Evolutionary conservation across 2,329 filamentous ascomycete species (phyloP), one percentile per base, ranked within the genome.

Genomic region (Alternaria brassicicola): DNA sequence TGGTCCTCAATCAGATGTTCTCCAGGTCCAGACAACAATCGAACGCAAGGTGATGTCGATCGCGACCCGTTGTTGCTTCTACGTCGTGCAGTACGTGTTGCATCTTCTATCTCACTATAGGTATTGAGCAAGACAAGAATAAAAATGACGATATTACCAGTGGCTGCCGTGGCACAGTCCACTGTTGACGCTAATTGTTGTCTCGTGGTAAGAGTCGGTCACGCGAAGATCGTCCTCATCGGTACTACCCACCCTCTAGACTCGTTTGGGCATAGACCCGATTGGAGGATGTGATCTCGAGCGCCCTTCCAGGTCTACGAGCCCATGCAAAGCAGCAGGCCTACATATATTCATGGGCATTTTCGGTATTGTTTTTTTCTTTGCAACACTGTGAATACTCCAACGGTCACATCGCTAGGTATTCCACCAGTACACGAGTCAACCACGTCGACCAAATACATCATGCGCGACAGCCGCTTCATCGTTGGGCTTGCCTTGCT

Each of bases 381-480:
- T 47, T 33, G 21, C 28, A 23, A 17, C 26, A 26, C n/a, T 19
- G 23, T 15, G 26, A 46, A 10, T 13, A 13, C 55, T 12, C 25
- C 17, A 9, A 25, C 41, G 12, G 17, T 39, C 43, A 41, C 23
- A 19, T 39, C 15, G 7, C 36, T 39, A 19, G 7, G 25, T 17
- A 15, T 21, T 30, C 17, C 13, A n/a, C 28, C 12, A 25, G 19
- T 42, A 41, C 21, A 7, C n/a, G 35, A 25, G 28, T 21, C 43
- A 35, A 45, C 21, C 19, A 35, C 30, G 36, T 49, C 26, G 48
- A 46, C 21, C 19, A 39, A 39, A 53, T 21, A 19, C 41, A 47
- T 28, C 12, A 47, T 23, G 48, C 49, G 55, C 55, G 41, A 33
- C 21, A 57, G 41, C 49, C 55, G 41, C 41, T 21, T 33, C 26